These are phyloP conservation scores for Fusarium anthophilum DNA, from an alignment of 2,329 filamentous ascomycete species.

Conservation along the genomic window DNA sequence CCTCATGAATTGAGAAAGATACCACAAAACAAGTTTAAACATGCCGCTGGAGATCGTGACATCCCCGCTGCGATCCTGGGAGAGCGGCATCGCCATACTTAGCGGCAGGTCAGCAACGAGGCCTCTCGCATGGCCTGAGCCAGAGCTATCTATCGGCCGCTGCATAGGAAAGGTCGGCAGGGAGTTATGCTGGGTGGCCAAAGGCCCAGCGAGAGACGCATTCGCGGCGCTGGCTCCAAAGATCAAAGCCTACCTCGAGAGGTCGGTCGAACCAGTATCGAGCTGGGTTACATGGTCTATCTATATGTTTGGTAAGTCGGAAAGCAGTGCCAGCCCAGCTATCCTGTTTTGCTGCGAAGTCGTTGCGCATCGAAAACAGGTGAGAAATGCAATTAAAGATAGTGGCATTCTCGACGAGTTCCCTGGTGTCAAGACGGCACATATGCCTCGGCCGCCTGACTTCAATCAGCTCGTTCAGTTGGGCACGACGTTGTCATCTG, in stretches of 20 bases:
- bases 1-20: background rate
- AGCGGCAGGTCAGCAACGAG: background rate
- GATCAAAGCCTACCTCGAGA: background rate
- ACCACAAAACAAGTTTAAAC: background rate
- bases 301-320: background rate
- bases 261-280: background rate
- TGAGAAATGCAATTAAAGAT: background rate
- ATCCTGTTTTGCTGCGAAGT: background rate
- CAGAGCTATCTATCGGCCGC: background rate
- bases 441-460: background rate
- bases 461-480: background rate
- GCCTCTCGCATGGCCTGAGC: background rate
- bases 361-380: background rate
- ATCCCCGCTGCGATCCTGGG: background rate
- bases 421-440: background rate
- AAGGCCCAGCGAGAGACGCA: background rate
- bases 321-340: background rate
- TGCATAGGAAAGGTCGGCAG: background rate
- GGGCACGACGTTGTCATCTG: accelerated
- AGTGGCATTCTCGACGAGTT: background rate
- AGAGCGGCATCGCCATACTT: background rate
- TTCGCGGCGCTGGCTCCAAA: background rate
- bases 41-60: background rate
- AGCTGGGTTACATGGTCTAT: background rate
- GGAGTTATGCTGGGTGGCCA: background rate